phyloP scores from a whole-genome alignment of 208 protist genomes.

The Trypanosoma congolense region DNA sequence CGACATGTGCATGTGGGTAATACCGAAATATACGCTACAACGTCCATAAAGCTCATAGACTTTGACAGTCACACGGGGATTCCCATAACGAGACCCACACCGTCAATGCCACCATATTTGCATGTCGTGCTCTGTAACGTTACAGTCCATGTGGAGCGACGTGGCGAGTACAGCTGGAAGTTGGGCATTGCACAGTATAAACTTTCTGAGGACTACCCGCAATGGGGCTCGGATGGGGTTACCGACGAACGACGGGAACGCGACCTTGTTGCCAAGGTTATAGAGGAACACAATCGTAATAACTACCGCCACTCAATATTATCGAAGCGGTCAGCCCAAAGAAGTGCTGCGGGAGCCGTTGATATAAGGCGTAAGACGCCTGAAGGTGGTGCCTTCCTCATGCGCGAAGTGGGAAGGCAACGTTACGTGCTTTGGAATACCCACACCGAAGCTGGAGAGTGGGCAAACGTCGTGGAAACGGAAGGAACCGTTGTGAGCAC shows the following conservation, averaged over 20 bases:
- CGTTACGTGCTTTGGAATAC: conserved; percentile 19
- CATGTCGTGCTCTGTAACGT: conserved; percentile 64
- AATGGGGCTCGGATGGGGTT: background rate
- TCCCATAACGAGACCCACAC: background rate
- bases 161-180: conserved; percentile 59
- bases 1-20: conserved; percentile 34
- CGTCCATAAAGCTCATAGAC: conserved; percentile 42
- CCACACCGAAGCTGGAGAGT: background rate
- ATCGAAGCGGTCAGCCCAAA: background rate
- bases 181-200: conserved; percentile 46
- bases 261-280: conserved; percentile 42
- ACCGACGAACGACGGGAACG: conserved; percentile 16
- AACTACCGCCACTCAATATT: background rate
- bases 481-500: conserved; percentile 2
- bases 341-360: background rate
- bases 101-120: conserved; percentile 17
- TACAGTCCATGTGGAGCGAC: conserved; percentile 40
- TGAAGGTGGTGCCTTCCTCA: background rate
- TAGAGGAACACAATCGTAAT: conserved; percentile 32
- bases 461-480: conserved; percentile 7
- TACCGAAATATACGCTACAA: conserved; percentile 68
- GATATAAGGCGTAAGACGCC: background rate
- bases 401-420: conserved; percentile 5
- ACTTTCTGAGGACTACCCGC: conserved; percentile 25
- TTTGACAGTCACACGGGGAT: conserved; percentile 39